phyloP scores from a whole-genome alignment of 2,329 filamentous ascomycete genomes.

The Stromatinia cepivora region DNA sequence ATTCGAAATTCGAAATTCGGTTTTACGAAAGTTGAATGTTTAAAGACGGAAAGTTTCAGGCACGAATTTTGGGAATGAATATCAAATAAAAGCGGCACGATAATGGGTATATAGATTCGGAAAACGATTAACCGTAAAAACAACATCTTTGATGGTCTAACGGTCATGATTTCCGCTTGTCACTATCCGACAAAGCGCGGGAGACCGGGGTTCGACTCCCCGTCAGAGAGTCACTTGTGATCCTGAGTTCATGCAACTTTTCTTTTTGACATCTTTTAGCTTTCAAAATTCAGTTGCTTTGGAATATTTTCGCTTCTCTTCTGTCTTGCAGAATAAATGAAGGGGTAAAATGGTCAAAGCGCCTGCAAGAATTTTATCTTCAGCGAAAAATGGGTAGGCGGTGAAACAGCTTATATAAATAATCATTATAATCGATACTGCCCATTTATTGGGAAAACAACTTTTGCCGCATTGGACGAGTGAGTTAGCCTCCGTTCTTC shows the following conservation, averaged over 20 bases:
- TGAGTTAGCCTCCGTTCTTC: not conserved
- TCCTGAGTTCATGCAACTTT: not conserved
- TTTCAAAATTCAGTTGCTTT: not conserved
- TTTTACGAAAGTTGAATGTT: too few relatives aligned
- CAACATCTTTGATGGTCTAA: constrained; percentile 39
- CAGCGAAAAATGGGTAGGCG: not conserved
- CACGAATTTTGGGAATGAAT: too few relatives aligned
- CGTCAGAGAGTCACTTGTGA: constrained; percentile 24
- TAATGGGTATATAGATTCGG: not conserved
- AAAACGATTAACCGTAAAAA: accelerated
- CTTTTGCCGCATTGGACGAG: not conserved
- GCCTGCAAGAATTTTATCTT: not conserved
- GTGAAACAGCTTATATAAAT: not conserved
- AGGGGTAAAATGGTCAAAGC: not conserved
- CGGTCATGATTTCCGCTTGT: constrained; percentile 44
- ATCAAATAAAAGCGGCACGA: too few relatives aligned
- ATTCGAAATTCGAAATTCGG: too few relatives aligned
- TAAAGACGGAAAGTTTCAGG: too few relatives aligned
- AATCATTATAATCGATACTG: not conserved
- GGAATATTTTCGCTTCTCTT: not conserved
- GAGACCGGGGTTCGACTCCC: constrained; percentile 38
- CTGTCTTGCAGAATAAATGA: not conserved
- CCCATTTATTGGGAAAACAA: not conserved
- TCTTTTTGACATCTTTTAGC: not conserved
- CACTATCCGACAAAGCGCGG: constrained; percentile 31